phyloP scores from a whole-genome alignment of 2,329 filamentous ascomycete genomes.

The Aureobasidium sp. region DNA sequence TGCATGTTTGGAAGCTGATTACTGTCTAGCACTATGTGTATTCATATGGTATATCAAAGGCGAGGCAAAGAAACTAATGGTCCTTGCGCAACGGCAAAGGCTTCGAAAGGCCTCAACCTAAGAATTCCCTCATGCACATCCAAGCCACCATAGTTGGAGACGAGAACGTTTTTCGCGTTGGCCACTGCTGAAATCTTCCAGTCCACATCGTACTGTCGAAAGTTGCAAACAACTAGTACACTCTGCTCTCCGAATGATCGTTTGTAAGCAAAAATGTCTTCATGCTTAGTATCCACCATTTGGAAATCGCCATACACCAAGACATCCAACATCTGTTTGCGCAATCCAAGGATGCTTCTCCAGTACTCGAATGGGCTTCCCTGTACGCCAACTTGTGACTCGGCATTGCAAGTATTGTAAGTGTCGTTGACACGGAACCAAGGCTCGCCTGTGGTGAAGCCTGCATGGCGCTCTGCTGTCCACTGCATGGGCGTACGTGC shows the following conservation, averaged over 20 bases:
- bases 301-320: conserved; percentile 22
- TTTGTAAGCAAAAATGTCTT: neutral
- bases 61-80: neutral
- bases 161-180: neutral
- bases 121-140: neutral
- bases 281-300: neutral
- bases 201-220: neutral
- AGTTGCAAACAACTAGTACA: neutral
- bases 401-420: conserved; percentile 19
- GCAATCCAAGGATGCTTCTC: conserved; percentile 28
- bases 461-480: conserved; percentile 48
- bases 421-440: conserved; percentile 55
- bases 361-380: conserved; percentile 52
- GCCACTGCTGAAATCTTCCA: neutral
- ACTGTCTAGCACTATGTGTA: too few relatives aligned
- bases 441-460: conserved; percentile 51
- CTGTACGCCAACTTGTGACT: conserved; percentile 46
- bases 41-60: neutral
- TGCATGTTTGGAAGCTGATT: too few relatives aligned
- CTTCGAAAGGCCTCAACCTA: neutral
- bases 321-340: conserved; percentile 20
- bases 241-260: neutral
- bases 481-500: conserved; percentile 63
- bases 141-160: neutral
- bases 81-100: neutral